phyloP scores from a whole-genome alignment of 495 filamentous ascomycete genomes.

The Sabuloglossum arenarium region DNA sequence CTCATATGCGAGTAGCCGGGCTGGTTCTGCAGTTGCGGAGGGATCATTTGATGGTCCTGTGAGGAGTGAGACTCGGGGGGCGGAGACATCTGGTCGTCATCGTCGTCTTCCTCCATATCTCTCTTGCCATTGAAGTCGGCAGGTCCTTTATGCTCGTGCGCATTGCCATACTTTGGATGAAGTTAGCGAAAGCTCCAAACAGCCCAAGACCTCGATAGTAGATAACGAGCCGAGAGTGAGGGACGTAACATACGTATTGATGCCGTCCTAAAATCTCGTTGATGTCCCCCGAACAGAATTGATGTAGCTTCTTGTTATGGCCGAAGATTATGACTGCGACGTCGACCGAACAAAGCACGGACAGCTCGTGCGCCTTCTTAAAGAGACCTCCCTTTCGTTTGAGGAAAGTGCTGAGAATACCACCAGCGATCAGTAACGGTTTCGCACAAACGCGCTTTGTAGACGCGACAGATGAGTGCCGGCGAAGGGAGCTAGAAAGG shows the following conservation, averaged over 20 bases:
- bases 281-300: constrained; percentile 90
- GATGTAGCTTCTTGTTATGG: constrained; percentile 93
- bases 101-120: constrained; percentile 73
- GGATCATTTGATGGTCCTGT: constrained; percentile 41
- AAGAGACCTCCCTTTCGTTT: constrained; percentile 97
- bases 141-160: constrained; percentile 93
- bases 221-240: not conserved
- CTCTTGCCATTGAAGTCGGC: constrained; percentile 75
- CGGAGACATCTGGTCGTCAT: constrained; percentile 45
- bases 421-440: constrained; percentile 7
- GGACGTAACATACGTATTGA: constrained; percentile 50
- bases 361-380: constrained; percentile 98
- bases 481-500: constrained; percentile 3
- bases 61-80: constrained; percentile 38
- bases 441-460: not conserved
- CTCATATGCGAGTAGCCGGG: constrained; percentile 58
- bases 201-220: not conserved
- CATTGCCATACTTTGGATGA: constrained; percentile 50
- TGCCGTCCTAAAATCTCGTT: constrained; percentile 70
- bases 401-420: constrained; percentile 57
- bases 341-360: constrained; percentile 92
- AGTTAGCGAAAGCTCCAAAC: constrained; percentile 8
- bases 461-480: constrained; percentile 1
- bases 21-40: constrained; percentile 57
- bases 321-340: constrained; percentile 97